These are phyloP conservation scores for Aspergillus japonicus DNA, from an alignment of 2,329 filamentous ascomycete species.

Conservation along the genomic window DNA sequence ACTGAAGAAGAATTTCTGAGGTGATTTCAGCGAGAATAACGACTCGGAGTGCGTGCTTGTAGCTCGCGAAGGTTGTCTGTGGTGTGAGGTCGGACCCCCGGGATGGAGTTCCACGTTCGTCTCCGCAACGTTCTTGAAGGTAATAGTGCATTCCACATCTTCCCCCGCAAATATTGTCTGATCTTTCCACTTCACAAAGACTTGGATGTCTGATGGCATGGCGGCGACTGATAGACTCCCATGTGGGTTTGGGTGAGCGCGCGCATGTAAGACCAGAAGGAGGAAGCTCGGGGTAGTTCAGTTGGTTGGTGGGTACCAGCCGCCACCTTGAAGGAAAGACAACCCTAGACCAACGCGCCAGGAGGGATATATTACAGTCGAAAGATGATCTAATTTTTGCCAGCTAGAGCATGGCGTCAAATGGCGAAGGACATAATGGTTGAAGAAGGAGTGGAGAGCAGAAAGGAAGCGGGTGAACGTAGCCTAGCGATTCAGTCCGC, in stretches of 20 bases:
- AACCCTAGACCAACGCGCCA: constrained; percentile 1
- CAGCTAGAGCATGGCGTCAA: constrained; percentile 31
- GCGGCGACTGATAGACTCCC: constrained; percentile 34
- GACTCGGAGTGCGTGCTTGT: constrained; percentile 37
- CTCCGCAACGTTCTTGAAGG: constrained; percentile 79
- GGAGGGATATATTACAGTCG: constrained; percentile 8
- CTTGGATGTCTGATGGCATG: constrained; percentile 75
- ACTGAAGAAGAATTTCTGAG: constrained; percentile 37
- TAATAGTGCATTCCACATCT: constrained; percentile 92
- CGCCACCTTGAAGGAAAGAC: constrained; percentile 12
- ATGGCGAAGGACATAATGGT: constrained; percentile 22
- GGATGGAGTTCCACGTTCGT: constrained; percentile 33
- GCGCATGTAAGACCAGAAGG: constrained; percentile 14
- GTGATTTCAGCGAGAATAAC: constrained; percentile 40
- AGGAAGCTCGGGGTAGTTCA: constrained; percentile 20
- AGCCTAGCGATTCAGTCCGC: not conserved
- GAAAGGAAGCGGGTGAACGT: not conserved
- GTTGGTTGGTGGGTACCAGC: constrained; percentile 21
- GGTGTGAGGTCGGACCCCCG: constrained; percentile 31
- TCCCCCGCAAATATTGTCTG: constrained; percentile 95
- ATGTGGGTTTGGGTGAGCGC: constrained; percentile 27
- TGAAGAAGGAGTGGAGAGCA: not conserved
- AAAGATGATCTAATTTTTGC: constrained; percentile 11
- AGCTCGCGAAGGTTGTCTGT: constrained; percentile 39
- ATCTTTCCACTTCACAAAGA: constrained; percentile 93